These are phyloP conservation scores for Capsella bursapastoris DNA, from an alignment of 345 rosid species.

Conservation along the genomic window DNA sequence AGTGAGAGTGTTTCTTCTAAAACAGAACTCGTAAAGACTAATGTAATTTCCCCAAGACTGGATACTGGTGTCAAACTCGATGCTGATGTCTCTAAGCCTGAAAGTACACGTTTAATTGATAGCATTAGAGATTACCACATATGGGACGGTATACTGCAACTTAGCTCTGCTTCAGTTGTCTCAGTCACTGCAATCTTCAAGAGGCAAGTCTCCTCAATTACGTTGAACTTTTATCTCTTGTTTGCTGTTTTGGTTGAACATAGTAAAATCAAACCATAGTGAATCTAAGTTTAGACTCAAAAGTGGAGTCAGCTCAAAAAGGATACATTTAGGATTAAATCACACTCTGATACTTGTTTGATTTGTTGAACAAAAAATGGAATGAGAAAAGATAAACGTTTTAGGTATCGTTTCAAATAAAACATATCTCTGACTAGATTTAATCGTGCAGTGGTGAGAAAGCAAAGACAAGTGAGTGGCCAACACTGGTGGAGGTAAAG, in stretches of 20 bases:
- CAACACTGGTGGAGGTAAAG: constrained; percentile 71
- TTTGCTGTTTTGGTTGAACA: constrained; percentile 19
- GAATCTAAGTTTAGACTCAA: no score
- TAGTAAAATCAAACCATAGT: constrained; percentile 8
- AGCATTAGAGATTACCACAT: constrained; percentile 49
- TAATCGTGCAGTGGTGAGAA: constrained; percentile 79
- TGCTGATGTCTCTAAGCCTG: constrained; percentile 25
- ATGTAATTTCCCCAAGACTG: constrained; percentile 28
- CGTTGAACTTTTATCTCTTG: background rate
- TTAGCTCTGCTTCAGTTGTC: constrained; percentile 52
- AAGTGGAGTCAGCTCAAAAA: no score
- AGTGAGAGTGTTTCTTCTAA: constrained; percentile 32
- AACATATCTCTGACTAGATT: constrained; percentile 27
- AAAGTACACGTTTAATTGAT: constrained; percentile 32
- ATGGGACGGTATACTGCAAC: constrained; percentile 88
- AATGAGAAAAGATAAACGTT: background rate
- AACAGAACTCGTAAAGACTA: constrained; percentile 45
- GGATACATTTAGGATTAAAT: no score
- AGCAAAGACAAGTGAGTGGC: constrained; percentile 72
- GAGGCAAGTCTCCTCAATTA: constrained; percentile 56
- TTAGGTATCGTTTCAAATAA: background rate
- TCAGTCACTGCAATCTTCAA: constrained; percentile 68
- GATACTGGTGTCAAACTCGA: constrained; percentile 26
- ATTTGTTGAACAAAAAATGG: background rate
- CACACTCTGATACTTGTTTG: background rate